Conservation (phyloP, 805 yeast species). For the Metschnikowia amazonensis region DNA sequence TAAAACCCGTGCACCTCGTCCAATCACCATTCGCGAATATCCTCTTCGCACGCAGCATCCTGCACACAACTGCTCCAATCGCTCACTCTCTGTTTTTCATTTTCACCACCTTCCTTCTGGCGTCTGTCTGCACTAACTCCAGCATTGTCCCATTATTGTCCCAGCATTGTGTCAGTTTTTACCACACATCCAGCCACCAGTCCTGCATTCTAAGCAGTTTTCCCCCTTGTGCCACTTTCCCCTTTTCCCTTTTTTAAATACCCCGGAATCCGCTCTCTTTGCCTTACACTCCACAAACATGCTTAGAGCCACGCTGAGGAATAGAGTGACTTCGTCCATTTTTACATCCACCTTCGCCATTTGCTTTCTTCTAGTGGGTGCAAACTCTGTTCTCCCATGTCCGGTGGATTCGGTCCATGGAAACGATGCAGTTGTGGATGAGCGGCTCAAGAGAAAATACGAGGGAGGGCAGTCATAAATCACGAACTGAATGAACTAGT, state of each 20-base stretch:
- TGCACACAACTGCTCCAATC: slow-evolving; percentile 1
- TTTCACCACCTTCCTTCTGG: background rate
- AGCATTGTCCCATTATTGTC: background rate
- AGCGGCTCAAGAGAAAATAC: slow-evolving; percentile 18
- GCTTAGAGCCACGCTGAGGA: slow-evolving; percentile 55
- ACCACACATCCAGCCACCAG: no score
- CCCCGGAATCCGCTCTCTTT: no score
- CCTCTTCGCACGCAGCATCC: background rate
- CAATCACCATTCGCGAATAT: no score
- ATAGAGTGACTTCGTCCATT: slow-evolving; percentile 56
- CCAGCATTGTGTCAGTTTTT: no score
- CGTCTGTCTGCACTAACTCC: background rate
- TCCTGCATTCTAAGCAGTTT: background rate
- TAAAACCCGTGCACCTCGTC: background rate
- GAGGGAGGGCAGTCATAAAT: background rate
- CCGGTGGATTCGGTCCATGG: slow-evolving; percentile 41
- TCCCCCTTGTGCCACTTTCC: background rate
- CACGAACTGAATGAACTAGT: no score
- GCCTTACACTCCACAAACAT: slow-evolving; percentile 22
- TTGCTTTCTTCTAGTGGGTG: slow-evolving; percentile 53
- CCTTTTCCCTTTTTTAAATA: no score
- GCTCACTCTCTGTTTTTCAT: background rate
- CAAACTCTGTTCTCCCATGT: slow-evolving; percentile 49
- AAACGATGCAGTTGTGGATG: slow-evolving; percentile 39
- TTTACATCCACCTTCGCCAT: slow-evolving; percentile 74